Base-by-base conservation (phyloP, 2,329 filamentous ascomycete genomes). In the Exophiala xenobiotica region DNA sequence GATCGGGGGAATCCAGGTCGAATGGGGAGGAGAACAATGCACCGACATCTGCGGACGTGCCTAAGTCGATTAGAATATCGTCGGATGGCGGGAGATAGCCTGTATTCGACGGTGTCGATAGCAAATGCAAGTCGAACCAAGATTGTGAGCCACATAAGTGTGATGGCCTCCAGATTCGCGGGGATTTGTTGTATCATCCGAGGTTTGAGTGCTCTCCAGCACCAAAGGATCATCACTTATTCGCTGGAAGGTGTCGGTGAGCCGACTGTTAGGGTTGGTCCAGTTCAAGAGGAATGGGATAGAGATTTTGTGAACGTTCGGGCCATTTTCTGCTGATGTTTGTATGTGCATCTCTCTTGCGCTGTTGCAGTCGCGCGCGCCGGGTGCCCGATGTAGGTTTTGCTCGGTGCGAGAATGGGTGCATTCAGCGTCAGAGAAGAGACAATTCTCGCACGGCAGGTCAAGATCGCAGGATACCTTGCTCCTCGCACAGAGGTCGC, bases 231-330 rank as follows among this genome's bases (percentile, higher is more conserved):
- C 6, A 2, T 47, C 45, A 22, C 31, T 47, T 16, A 33, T 24
- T 9, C 18, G 45, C 45, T 47, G n/a, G 20, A 47, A 47, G 14
- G 45, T 47, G 9, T 47, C 45, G 3, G 45, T 47, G 2, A 47
- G 45, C 7, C 45, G 18, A 20, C 45, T 7, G 18, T 16, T 8
- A 8, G 45, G 45, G 39, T 19, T 47, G 31, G 33, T 26, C 45
- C 45, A 47, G 20, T 47, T 47, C 33, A 47, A 20, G 6, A 47
- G 31, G 22, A 47, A 47, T 3, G 45, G 35, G 9, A 47, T 47
- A 26, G 19, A 40, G 45, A 47, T 47, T 40, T 40, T 47, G 11
- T 47, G 45, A 8, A 8, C n/a, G n/a, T n/a, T n/a, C n/a, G n/a
- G n/a, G n/a, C n/a, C n/a, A n/a, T n/a, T n/a, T n/a, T n/a, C n/a